Conservation (phyloP, 2,329 filamentous ascomycete genomes). For the Reticulascus tulasneorum region DNA sequence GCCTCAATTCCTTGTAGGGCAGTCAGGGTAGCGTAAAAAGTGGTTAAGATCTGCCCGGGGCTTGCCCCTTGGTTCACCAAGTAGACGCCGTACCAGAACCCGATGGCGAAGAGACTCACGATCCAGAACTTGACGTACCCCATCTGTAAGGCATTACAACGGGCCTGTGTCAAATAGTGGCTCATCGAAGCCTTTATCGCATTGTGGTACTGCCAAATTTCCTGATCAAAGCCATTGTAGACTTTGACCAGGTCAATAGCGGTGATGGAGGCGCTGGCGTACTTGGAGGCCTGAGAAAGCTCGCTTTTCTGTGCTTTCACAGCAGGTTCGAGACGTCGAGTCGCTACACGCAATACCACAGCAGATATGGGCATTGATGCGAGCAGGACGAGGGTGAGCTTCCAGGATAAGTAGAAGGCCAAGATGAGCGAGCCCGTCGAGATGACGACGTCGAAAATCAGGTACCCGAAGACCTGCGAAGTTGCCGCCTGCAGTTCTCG, state of each 20-base stretch:
- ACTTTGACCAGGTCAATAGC: conserved; percentile 84
- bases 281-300: conserved; percentile 67
- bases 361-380: conserved; percentile 67
- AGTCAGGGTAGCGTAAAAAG: conserved; percentile 78
- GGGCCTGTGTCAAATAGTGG: conserved; percentile 65
- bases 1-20: conserved; percentile 72
- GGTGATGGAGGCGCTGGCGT: conserved; percentile 63
- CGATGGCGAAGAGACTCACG: conserved; percentile 75
- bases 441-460: conserved; percentile 62
- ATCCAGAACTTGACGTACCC: conserved; percentile 71
- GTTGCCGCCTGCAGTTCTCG: conserved; percentile 76
- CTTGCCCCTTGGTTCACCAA: conserved; percentile 60
- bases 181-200: conserved; percentile 55
- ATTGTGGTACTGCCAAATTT: conserved; percentile 60
- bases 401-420: conserved; percentile 79
- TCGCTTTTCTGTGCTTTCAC: conserved; percentile 66
- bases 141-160: conserved; percentile 67
- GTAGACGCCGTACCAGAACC: conserved; percentile 81
- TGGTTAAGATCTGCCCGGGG: conserved; percentile 70
- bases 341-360: conserved; percentile 55
- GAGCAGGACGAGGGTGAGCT: conserved; percentile 74
- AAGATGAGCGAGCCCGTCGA: conserved; percentile 63
- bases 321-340: conserved; percentile 57
- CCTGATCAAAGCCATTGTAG: conserved; percentile 71
- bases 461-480: conserved; percentile 73